Evolutionary conservation across 345 rosid genomes (phyloP), one percentile per base, ranked within the genome.

Genomic region (Eucalyptus regnans): DNA sequence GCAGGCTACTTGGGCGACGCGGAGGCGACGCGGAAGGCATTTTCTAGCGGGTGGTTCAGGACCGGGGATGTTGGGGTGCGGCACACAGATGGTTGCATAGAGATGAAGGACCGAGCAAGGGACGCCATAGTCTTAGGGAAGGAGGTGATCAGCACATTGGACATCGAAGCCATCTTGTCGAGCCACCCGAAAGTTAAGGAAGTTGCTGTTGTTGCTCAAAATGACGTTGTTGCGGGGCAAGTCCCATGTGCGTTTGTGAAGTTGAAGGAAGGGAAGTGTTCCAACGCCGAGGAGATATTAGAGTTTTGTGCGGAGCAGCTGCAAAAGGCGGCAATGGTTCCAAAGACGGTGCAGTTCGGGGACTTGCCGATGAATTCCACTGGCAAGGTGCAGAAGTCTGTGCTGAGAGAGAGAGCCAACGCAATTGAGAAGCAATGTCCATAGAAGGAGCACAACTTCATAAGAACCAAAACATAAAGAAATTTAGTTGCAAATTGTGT

Each of bases 11-110:
- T 93, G 10, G 93, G 90, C 80, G 91, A 94, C 56, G 88, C 90
- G 3, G 86, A 90, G 89, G 93, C 92, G 11, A 94, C 97, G 1
- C 80, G 87, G 81, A 93, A 92, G 37, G 95, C 94, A 15, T 94
- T 96, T 31, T 92, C 88, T 83, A 86, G 92, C 2, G 98, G 97
- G 49, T 96, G 97, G 98, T 91, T 90, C 88, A 93, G 91, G 84
- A 96, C 98, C 1, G 91, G 96, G 50, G 98, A 96, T 86, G 86
- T 96, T 8, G 97, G 93, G 31, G 89, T 94, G 6, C 91, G 90
- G 51, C 91, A 93, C 49, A 90, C 91, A 3, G 92, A 94, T 80
- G 97, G 96, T 9, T 86, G 84, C 41, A 15, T 96, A 64, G 93
- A 95, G 90, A 90, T 96, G 86, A 94, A 94, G 92, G 99, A 96